phyloP scores from a whole-genome alignment of 2,329 filamentous ascomycete genomes.

The Chalaropsis ovoidea region DNA sequence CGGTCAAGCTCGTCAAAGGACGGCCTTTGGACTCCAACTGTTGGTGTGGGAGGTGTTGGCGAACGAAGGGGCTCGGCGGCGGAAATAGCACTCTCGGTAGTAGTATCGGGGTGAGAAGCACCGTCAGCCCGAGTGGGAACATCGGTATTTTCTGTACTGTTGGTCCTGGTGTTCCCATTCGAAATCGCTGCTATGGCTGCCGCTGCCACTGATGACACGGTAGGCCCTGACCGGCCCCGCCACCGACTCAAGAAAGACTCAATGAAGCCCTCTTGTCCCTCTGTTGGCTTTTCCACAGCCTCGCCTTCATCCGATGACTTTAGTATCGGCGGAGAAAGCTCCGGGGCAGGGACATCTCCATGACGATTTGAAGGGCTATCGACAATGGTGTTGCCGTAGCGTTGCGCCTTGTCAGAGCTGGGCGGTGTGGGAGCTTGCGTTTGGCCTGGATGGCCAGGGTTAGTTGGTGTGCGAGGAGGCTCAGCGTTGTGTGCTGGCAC shows the following conservation, averaged over 20 bases:
- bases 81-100: background rate
- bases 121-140: background rate
- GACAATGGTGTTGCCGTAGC: background rate
- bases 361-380: background rate
- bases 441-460: background rate
- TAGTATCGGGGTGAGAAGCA: background rate
- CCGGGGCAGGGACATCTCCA: background rate
- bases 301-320: background rate
- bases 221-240: slow-evolving; percentile 11
- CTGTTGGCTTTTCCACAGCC: background rate
- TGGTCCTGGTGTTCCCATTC: slow-evolving; percentile 1
- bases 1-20: background rate
- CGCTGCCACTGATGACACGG: slow-evolving; percentile 11
- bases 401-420: slow-evolving; percentile 9
- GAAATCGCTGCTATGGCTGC: slow-evolving; percentile 16
- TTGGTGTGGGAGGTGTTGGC: background rate
- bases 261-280: slow-evolving; percentile 15
- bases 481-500: slow-evolving; percentile 30
- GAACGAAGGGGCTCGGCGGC: background rate
- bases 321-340: background rate
- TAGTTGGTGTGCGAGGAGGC: background rate
- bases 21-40: slow-evolving; percentile 5
- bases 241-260: slow-evolving; percentile 16
- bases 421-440: slow-evolving; percentile 12
- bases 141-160: slow-evolving; percentile 1